phyloP scores from a whole-genome alignment of 257 asterid genomes.

The Echites panduratus region DNA sequence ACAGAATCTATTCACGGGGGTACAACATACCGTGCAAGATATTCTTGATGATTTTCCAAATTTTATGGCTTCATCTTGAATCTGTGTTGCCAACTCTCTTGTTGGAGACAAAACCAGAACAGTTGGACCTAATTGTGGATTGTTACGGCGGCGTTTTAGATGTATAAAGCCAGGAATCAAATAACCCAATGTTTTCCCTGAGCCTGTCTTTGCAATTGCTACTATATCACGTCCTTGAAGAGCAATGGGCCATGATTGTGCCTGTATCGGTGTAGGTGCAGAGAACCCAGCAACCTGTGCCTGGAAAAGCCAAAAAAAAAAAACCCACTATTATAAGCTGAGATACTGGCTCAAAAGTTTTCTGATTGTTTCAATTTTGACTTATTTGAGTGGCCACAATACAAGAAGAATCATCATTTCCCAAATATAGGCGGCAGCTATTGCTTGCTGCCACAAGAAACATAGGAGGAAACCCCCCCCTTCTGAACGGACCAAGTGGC shows the following conservation, averaged over 20 bases:
- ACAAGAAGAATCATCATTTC: slow-evolving; percentile 76
- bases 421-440: slow-evolving; percentile 52
- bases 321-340: slow-evolving; percentile 38
- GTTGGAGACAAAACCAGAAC: slow-evolving; percentile 95
- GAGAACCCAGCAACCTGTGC: slow-evolving; percentile 85
- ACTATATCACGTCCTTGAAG: slow-evolving; percentile 88
- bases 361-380: slow-evolving; percentile 32
- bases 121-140: slow-evolving; percentile 84
- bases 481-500: slow-evolving; percentile 67
- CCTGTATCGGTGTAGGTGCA: slow-evolving; percentile 98
- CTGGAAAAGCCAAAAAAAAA: slow-evolving; percentile 54
- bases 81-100: slow-evolving; percentile 96
- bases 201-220: slow-evolving; percentile 99
- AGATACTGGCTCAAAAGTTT: slow-evolving; percentile 30
- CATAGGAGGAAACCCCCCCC: slow-evolving; percentile 82
- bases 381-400: slow-evolving; percentile 49
- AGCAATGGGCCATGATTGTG: slow-evolving; percentile 99
- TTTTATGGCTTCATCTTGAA: slow-evolving; percentile 90
- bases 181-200: slow-evolving; percentile 96
- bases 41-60: slow-evolving; percentile 82
- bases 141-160: slow-evolving; percentile 52
- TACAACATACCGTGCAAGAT: slow-evolving; percentile 71
- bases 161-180: slow-evolving; percentile 87
- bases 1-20: not conserved
- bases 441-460: slow-evolving; percentile 72